phyloP scores from a whole-genome alignment of 257 asterid species.

The Asclepias syriaca region DNA sequence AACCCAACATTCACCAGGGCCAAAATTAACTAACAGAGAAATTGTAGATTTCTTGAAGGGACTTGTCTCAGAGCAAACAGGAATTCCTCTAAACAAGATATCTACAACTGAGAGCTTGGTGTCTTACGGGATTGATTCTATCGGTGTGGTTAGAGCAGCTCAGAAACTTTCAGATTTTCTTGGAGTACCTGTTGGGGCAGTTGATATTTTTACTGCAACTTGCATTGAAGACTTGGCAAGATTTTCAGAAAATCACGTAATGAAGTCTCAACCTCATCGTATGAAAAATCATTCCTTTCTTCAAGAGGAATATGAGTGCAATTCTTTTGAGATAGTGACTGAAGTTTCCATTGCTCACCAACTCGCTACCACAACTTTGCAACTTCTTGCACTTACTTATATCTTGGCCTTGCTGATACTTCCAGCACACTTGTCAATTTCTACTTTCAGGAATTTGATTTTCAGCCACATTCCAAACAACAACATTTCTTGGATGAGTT shows the following conservation, averaged over 20 bases:
- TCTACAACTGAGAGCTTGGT: slow-evolving; percentile 55
- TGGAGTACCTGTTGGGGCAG: slow-evolving; percentile 78
- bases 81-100: slow-evolving; percentile 49
- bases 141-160: slow-evolving; percentile 94
- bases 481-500: slow-evolving; percentile 33
- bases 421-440: slow-evolving; percentile 55
- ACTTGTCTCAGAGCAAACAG: slow-evolving; percentile 64
- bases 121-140: slow-evolving; percentile 80
- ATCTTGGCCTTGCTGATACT: slow-evolving; percentile 42
- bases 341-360: slow-evolving; percentile 46
- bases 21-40: slow-evolving; percentile 34
- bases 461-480: slow-evolving; percentile 19
- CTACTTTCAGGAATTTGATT: slow-evolving; percentile 35
- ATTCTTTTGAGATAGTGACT: slow-evolving; percentile 30
- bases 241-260: slow-evolving; percentile 55
- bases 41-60: slow-evolving; percentile 55
- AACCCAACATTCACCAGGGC: slow-evolving; percentile 21
- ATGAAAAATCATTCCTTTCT: slow-evolving; percentile 17
- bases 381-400: slow-evolving; percentile 52
- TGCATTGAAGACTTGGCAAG: slow-evolving; percentile 70
- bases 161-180: slow-evolving; percentile 85
- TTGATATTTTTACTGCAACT: slow-evolving; percentile 81
- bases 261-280: slow-evolving; percentile 47
- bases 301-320: slow-evolving; percentile 31
- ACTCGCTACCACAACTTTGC: slow-evolving; percentile 34